Percentiles rank a stretch among this genome's conserved stretches.
Conservation (phyloP, 2,329 filamentous ascomycete genomes). For the Leptographium wingfieldii region DNA sequence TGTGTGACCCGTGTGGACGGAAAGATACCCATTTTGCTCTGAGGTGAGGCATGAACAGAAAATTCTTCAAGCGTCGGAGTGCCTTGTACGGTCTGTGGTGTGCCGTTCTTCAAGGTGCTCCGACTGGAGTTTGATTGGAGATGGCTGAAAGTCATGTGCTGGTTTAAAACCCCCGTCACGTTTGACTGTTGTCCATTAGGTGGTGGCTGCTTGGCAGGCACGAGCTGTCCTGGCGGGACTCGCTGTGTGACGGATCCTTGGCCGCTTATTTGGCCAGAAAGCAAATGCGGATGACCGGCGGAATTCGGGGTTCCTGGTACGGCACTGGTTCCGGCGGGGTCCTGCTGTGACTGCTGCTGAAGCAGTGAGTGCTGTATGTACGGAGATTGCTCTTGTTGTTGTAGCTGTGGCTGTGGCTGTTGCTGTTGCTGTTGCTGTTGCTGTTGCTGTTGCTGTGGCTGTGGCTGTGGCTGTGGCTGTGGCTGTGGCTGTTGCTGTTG, state of each 20-base stretch:
- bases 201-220: constrained; percentile 31
- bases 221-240: constrained; percentile 25
- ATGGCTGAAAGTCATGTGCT: constrained; percentile 31
- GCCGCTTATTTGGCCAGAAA: constrained; percentile 20
- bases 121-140: constrained; percentile 25
- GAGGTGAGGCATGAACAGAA: constrained; percentile 30
- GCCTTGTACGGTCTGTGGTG: constrained; percentile 39
- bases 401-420: constrained; percentile 6
- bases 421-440: constrained; percentile 28
- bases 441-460: constrained; percentile 2
- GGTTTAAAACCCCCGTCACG: constrained; percentile 37
- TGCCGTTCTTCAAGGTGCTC: constrained; percentile 35
- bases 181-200: constrained; percentile 33
- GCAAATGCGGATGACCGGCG: constrained; percentile 26
- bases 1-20: constrained; percentile 18
- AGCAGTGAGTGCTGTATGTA: constrained; percentile 16
- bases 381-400: constrained; percentile 16
- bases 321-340: constrained; percentile 16
- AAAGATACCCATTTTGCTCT: constrained; percentile 24
- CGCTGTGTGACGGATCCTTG: not conserved
- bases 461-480: constrained; percentile 18
- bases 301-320: constrained; percentile 31
- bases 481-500: constrained; percentile 31
- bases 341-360: constrained; percentile 3
- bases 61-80: constrained; percentile 29